These are phyloP conservation scores for Trichoderma sp. DNA, from an alignment of 2,329 filamentous ascomycete species.

Conservation along the genomic window DNA sequence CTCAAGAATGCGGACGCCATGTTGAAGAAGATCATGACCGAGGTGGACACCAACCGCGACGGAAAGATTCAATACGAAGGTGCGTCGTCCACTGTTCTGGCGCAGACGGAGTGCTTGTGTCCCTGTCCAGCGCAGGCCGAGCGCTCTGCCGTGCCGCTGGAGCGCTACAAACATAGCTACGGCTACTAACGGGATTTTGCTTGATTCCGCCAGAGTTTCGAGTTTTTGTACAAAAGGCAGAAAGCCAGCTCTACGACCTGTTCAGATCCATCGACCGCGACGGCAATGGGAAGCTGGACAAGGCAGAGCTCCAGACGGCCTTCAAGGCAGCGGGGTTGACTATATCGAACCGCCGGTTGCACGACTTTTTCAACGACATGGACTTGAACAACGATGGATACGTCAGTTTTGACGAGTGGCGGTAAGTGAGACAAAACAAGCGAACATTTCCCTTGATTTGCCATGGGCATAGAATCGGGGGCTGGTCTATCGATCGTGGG, in stretches of 20 bases:
- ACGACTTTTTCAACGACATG: constrained; percentile 84
- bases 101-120: not conserved
- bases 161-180: not conserved
- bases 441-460: not conserved
- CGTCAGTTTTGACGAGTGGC: constrained; percentile 94
- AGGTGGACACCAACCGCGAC: constrained; percentile 83
- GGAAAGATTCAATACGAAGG: constrained; percentile 89
- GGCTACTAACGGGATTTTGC: constrained; percentile 13
- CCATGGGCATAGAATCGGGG: not conserved
- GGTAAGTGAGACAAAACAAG: constrained; percentile 61
- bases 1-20: constrained; percentile 90
- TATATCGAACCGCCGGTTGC: constrained; percentile 72
- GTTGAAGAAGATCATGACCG: constrained; percentile 73
- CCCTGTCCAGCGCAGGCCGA: not conserved
- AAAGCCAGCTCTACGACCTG: constrained; percentile 74
- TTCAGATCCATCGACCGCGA: constrained; percentile 87
- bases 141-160: not conserved
- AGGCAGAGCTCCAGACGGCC: constrained; percentile 74
- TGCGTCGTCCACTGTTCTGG: constrained; percentile 40
- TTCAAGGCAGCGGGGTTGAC: constrained; percentile 75
- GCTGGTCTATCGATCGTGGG: not conserved
- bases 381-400: constrained; percentile 84
- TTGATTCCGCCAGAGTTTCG: constrained; percentile 68
- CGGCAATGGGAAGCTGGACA: constrained; percentile 80
- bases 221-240: constrained; percentile 80